Base-by-base conservation (phyloP, 306 rosid species). In the Prunus campanulata region DNA sequence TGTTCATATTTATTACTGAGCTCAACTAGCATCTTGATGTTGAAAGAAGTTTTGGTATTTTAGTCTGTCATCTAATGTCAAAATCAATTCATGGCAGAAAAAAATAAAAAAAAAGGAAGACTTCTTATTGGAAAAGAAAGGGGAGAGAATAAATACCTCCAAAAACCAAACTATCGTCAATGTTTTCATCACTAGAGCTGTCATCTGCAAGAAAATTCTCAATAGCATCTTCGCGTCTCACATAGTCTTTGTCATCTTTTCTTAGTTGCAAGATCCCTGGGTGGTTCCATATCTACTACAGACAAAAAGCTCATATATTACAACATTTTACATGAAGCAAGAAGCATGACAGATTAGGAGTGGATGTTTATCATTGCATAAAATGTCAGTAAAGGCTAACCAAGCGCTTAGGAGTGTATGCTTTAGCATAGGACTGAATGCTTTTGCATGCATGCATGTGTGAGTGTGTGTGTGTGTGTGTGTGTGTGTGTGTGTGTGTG, bases 231-330 rank as follows among this genome's bases (percentile, higher is more conserved):
- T 89, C 98, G 47, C 88, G 89, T 76, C 88, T 89, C 50, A 74
- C 88, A 48, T 82, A 82, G 67, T 81, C 88, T 83, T 81, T 94
- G 54, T 84, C 92, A 68, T 94, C 97, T 88, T 92, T 95, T 74
- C 86, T 88, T 80, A 95, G 75, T 85, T 95, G 99, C 93, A 95
- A 87, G 79, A 95, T 95, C 79, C 99, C 97, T 25, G 99, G 99
- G 85, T 95, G 99, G 78, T 95, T 95, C 97, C 97, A 92, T 83
- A 95, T 95, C 99, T 95, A 90, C 74, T 68, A 87, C 76, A 75
- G 57, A 72, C 81, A 86, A 81, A 86, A 76, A 70, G 14, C 20
- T n/a, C 42, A 63, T 56, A 35, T 50, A 49, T 65, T 60, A 60
- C 66, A 60, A 13, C 39, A 27, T 56, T 70, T 52, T 60, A 66